These are phyloP conservation scores for Fraxinus americana DNA, from an alignment of 257 asterid genomes.

Conservation along the genomic window DNA sequence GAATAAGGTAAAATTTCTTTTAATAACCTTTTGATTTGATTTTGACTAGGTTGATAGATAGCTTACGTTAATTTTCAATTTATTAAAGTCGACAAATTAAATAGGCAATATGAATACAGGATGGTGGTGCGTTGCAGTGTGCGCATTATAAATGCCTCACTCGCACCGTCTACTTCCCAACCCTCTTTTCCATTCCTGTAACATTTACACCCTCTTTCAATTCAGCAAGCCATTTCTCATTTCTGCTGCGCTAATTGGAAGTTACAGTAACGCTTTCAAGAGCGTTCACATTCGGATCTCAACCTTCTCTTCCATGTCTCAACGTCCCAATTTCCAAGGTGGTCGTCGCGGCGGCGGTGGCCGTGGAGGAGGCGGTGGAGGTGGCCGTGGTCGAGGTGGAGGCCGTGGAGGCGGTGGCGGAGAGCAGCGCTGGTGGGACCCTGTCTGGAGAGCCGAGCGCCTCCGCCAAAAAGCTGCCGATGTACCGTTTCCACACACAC, in stretches of 20 bases:
- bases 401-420: constrained; percentile 62
- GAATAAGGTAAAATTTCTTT: too few species aligned
- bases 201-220: background rate
- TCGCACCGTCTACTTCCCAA: background rate
- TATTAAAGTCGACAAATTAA: too few species aligned
- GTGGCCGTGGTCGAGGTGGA: constrained; percentile 47
- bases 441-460: constrained; percentile 94
- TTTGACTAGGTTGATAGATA: too few species aligned
- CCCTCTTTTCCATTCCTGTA: background rate
- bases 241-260: constrained; percentile 1
- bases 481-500: constrained; percentile 48
- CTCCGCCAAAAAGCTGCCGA: constrained; percentile 77
- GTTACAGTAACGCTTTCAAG: background rate
- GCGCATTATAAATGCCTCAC: background rate
- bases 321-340: constrained; percentile 80
- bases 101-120: background rate
- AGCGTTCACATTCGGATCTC: constrained; percentile 32
- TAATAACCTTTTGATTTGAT: too few species aligned
- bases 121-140: background rate
- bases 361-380: constrained; percentile 41
- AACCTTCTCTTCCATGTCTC: constrained; percentile 54
- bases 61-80: too few species aligned
- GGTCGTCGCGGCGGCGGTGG: constrained; percentile 63
- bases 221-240: constrained; percentile 2
- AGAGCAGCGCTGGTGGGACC: constrained; percentile 99